These are phyloP conservation scores for Wickerhamia fluorescens DNA, from an alignment of 805 yeast species.

Conservation along the genomic window DNA sequence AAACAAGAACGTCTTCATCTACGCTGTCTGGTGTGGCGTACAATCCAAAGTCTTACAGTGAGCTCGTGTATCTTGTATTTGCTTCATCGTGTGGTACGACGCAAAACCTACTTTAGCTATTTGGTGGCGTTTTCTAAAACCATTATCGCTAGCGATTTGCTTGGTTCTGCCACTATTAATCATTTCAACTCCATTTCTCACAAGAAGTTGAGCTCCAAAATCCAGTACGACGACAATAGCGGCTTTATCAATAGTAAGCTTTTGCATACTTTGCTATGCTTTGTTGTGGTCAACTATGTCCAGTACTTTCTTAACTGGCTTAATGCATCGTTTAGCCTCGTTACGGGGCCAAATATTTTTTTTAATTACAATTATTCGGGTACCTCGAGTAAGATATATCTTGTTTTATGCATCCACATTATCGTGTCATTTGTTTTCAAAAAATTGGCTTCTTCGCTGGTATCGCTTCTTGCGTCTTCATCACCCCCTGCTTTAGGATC, in stretches of 20 bases:
- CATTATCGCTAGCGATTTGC: constrained; percentile 9
- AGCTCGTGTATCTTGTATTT: constrained; percentile 4
- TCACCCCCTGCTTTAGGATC: no score
- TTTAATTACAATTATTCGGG: constrained; percentile 7
- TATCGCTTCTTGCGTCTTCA: no score
- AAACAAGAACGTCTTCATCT: no score
- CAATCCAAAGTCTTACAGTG: no score
- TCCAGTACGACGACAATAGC: constrained; percentile 6
- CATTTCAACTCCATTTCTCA: constrained; percentile 7
- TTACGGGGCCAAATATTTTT: constrained; percentile 5
- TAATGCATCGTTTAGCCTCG: constrained; percentile 5
- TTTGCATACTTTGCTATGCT: constrained; percentile 8
- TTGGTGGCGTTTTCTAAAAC: constrained; percentile 9
- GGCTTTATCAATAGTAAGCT: constrained; percentile 5
- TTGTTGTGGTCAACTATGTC: constrained; percentile 9
- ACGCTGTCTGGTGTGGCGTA: no score
- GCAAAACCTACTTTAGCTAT: constrained; percentile 9
- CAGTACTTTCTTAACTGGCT: constrained; percentile 10
- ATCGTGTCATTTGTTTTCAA: constrained; percentile 8
- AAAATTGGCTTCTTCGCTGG: no score
- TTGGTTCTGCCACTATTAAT: constrained; percentile 8
- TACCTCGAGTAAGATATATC: constrained; percentile 5
- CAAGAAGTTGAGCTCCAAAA: constrained; percentile 6
- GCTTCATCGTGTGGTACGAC: constrained; percentile 4
- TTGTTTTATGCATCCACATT: constrained; percentile 8